Percentiles rank a stretch among this genome's conserved stretches.
Conservation (phyloP, 192 early-diverging fungal genomes). For the Chytriomyces hyalinus region DNA sequence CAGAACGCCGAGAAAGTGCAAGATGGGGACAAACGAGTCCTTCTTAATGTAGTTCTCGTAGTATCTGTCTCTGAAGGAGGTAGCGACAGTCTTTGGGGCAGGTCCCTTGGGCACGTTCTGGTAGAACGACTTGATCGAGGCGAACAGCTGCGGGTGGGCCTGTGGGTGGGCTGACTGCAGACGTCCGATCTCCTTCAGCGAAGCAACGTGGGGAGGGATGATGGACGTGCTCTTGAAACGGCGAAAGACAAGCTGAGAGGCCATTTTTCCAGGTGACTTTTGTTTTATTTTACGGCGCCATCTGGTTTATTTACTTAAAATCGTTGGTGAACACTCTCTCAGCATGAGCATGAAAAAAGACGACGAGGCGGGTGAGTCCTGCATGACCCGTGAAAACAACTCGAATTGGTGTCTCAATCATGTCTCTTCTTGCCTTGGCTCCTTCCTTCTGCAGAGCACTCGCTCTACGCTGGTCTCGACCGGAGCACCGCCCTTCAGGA, state of each 20-base stretch:
- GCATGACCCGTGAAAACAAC: background rate
- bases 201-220: slow-evolving; percentile 55
- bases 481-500: slow-evolving; percentile 93
- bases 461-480: slow-evolving; percentile 86
- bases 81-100: slow-evolving; percentile 34
- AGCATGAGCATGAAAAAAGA: slow-evolving; percentile 29
- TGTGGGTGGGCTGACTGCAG: slow-evolving; percentile 53
- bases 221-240: slow-evolving; percentile 51
- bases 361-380: slow-evolving; percentile 16
- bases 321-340: background rate
- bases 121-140: slow-evolving; percentile 59
- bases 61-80: slow-evolving; percentile 50
- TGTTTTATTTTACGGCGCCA: background rate
- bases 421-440: background rate
- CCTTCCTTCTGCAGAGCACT: slow-evolving; percentile 56
- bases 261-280: background rate
- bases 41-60: slow-evolving; percentile 53
- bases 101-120: slow-evolving; percentile 55
- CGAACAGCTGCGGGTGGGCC: slow-evolving; percentile 60
- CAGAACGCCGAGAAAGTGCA: slow-evolving; percentile 59
- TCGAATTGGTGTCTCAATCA: background rate
- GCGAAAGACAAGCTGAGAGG: slow-evolving; percentile 17
- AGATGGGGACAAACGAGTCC: slow-evolving; percentile 52
- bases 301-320: too few relatives aligned
- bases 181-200: slow-evolving; percentile 55